Base-by-base conservation (phyloP, 495 filamentous ascomycete genomes). In the Penicillium alfredii region DNA sequence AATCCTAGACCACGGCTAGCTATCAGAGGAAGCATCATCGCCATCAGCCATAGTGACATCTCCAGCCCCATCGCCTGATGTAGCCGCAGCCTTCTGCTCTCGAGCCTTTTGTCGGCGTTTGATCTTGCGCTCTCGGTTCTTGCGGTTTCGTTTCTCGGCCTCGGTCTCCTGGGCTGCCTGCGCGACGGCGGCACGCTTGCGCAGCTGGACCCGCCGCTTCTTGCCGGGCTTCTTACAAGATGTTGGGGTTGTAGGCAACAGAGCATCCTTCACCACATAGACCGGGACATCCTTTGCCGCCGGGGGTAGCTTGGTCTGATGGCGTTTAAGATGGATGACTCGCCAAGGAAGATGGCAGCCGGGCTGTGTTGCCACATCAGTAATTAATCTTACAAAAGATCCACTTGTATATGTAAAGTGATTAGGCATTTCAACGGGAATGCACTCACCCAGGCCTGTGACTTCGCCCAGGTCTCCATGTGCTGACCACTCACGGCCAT, bases 151-250 rank as follows among this genome's bases (percentile, higher is more conserved):
- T 44, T 71, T 71, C 47, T 71, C 66, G 1, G 63, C 65, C n/a
- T 68, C 64, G 0, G 46, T 47, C 43, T 63, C 55, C 34, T 65
- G 62, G 0, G 62, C 60, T 26, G 27, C 36, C 22, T 58, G 33
- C 3, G 55, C 58, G 1, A 47, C 51, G 4, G 40, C 45, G 6
- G 47, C 42, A 3, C 50, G 51, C 50, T 66, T 71, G 32, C 67
- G 64, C 29, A 69, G 33, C 31, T 64, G 58, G 8, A 71, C 40
- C 2, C 67, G 67, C 2, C 67, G 54, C 46, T 71, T 71, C 45
- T 71, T 71, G 8, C 67, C 67, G 0, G 67, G 64, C 55, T 71
- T 71, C 47, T 66, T 69, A 17, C 52, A 52, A 6, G 65, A 58
- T 25, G 49, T 50, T 1, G 58, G 63, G 8, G 50, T 43, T 29